phyloP scores from a whole-genome alignment of 148 eudicot genomes.

The Vaccinium darrowii region DNA sequence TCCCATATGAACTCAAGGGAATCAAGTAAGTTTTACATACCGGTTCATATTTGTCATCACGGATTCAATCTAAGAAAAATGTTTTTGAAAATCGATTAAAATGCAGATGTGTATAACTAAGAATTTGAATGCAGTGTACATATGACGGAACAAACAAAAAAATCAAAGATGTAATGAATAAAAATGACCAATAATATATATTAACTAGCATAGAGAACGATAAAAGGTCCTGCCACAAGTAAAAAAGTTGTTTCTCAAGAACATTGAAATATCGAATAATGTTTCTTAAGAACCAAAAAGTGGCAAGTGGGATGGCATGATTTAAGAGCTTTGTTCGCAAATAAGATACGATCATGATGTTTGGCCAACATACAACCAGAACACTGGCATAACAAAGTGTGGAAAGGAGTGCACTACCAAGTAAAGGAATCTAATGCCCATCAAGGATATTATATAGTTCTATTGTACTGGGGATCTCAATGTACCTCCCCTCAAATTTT shows the following conservation, averaged over 20 bases:
- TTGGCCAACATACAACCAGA: neutral
- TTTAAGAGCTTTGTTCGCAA: neutral
- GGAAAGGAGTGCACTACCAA: neutral
- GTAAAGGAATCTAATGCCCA: neutral
- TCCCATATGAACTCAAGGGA: neutral
- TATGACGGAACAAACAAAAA: neutral
- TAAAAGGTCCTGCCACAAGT: neutral
- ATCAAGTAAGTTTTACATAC: neutral
- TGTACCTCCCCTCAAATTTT: neutral
- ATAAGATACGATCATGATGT: neutral
- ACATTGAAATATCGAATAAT: neutral
- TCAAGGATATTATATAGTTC: neutral
- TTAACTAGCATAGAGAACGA: neutral
- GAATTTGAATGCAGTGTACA: slow-evolving; percentile 1
- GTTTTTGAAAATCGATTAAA: neutral
- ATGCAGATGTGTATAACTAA: neutral
- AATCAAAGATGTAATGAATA: neutral
- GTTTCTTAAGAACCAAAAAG: neutral
- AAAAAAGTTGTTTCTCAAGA: neutral
- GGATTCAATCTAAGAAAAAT: neutral
- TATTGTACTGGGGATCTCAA: neutral
- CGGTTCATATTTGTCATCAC: neutral
- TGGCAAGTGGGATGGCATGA: neutral
- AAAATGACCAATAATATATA: neutral
- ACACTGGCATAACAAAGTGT: neutral